Evolutionary conservation across 352 stramenopile species (phyloP), one percentile per base, ranked within the genome.

Genomic region (Phytopythium oedochilum): DNA sequence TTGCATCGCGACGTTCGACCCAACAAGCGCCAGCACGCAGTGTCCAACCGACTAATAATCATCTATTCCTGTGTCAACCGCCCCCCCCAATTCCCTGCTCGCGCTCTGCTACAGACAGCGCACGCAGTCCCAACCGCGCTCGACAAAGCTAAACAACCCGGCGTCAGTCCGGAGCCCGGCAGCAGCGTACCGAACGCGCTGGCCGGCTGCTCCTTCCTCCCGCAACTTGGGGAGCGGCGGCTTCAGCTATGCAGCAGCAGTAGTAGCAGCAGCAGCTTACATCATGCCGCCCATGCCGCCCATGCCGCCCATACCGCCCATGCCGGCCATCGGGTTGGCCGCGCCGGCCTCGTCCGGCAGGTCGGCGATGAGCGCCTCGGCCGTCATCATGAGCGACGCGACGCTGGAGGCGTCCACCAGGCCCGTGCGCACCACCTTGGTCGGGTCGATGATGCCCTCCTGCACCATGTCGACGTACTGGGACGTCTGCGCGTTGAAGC

Each of bases 361-460:
- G 72, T 99, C 97, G 8, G 90, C 91, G 72, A 99, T 98, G 66
- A 99, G 96, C 34, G 95, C 87, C 73, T 99, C 98, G 25, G 97
- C 98, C n/a, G 98, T 99, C 77, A 98, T 99, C 71, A 99, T 97
- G 51, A 99, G 84, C 70, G 94, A 97, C 34, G 97, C 96, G 25
- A 99, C 97, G 68, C 93, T 99, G 39, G 97, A 97, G 26, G 98
- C 97, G 75, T 99, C 97, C 39, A 99, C 82, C 56, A 99, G 83
- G 28, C 96, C 98, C 59, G 97, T 99, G 63, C 96, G 94, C 50
- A 99, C 97, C 36, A 99, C 98, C 87, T 99, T 99, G 39, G 93
- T 97, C 11, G 94, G 94, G 75, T 98, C 94, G 65, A 99, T 98
- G 69, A 99, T 99, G 71, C 98, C 98, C 52, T 88, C 92, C 52